Percentiles rank a stretch among this genome's conserved stretches.
phyloP scores from a whole-genome alignment of 495 filamentous ascomycete species.

The Penicillium coprophilum region DNA sequence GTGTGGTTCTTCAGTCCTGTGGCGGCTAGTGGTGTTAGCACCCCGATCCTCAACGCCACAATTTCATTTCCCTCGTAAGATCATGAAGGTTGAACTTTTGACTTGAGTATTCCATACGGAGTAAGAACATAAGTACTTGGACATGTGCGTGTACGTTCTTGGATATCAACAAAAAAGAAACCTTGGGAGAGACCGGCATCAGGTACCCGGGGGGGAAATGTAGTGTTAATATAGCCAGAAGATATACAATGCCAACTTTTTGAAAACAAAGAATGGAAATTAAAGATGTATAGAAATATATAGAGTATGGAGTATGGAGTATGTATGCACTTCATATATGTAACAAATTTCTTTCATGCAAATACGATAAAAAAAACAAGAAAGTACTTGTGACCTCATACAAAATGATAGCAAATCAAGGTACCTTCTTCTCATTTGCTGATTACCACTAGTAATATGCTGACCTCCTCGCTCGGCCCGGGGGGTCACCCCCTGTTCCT shows the following conservation, averaged over 20 bases:
- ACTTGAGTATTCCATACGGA: too few species aligned
- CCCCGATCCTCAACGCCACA: constrained; percentile 11
- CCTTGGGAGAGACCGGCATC: background rate
- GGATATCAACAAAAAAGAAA: constrained; percentile 3
- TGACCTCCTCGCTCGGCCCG: constrained; percentile 7
- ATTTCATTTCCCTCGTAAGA: constrained; percentile 2
- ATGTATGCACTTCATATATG: background rate
- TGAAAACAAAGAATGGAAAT: background rate
- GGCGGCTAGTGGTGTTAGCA: constrained; percentile 11
- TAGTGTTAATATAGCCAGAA: too few species aligned
- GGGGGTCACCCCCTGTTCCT: constrained; percentile 12
- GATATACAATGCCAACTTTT: too few species aligned
- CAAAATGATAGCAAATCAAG: background rate
- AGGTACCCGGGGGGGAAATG: background rate
- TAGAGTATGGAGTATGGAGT: too few species aligned
- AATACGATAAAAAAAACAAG: background rate
- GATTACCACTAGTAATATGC: constrained; percentile 20
- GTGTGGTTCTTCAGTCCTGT: constrained; percentile 6
- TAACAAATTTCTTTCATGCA: background rate
- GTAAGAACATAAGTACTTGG: background rate
- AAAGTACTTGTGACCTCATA: background rate
- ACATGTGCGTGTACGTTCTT: background rate
- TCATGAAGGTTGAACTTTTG: too few species aligned
- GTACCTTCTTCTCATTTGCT: constrained; percentile 2
- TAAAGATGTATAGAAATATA: background rate